Base-by-base conservation (phyloP, 2,329 filamentous ascomycete species). In the Phoma sp. region DNA sequence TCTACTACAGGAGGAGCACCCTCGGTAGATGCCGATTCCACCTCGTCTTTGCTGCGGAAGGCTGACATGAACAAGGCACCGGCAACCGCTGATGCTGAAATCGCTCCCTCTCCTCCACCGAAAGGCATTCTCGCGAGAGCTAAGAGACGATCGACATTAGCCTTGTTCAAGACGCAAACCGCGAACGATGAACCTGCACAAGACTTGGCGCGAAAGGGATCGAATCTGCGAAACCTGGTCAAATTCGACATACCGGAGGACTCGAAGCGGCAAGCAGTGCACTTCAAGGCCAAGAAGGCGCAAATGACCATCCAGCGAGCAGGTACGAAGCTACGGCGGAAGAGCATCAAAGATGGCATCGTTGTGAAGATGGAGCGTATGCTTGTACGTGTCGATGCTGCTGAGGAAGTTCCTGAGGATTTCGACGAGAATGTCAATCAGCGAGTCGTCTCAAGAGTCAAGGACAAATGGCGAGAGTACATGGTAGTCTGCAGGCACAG, bases 291-390 rank as follows among this genome's bases (percentile, higher is more conserved):
- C 7, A 74, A 73, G 47, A 66, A 74, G 39, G 72, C 74, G 4
- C 75, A 78, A 52, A 70, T 75, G 64, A 71, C 68, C 11, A 65
- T 74, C 10, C 71, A 72, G 57, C 69, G 68, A 20, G 65, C 73
- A 15, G 66, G 67, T 1, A 68, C 65, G 12, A 70, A 62, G 21
- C 53, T 80, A 20, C 66, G 78, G 20, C 74, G 78, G 46, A 64
- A 71, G 46, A 76, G 74, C 55, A 67, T 77, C 37, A 76, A 77
- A 42, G 81, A 86, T 60, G 87, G 87, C 5, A 81, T 87, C 56
- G 84, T 89, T 45, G 76, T 89, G 52, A 88, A 88, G 70, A 86
- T 87, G 72, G 86, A 88, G 66, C 84, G 83, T 54, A 89, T 89
- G 87, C 80, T 89, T 18, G 82, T 89, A 17, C 80, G 84, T 18